phyloP scores from a whole-genome alignment of 129 eudicot species.

The Chrysanthemum lavandulifolium region DNA sequence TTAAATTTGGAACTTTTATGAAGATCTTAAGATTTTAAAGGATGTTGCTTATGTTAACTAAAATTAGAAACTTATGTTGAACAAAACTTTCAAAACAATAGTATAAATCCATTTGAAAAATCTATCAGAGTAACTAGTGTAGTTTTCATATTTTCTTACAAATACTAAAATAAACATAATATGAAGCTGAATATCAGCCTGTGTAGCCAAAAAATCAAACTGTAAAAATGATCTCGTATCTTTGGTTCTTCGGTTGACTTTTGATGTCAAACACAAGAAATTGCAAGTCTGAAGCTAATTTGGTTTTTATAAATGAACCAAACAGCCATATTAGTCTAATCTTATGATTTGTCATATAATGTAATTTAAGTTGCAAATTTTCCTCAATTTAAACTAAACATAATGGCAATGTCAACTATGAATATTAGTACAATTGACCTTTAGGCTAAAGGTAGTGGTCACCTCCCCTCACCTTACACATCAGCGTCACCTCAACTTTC shows the following conservation, averaged over 20 bases:
- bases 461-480: too few relatives aligned
- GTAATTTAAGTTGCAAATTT: neutral
- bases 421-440: constrained; percentile 16
- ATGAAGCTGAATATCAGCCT: neutral
- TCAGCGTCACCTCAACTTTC: too few relatives aligned
- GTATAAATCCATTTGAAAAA: too few relatives aligned
- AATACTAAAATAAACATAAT: too few relatives aligned
- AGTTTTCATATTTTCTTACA: neutral
- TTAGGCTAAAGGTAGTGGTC: too few relatives aligned
- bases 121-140: neutral
- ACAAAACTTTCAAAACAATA: too few relatives aligned
- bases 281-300: neutral
- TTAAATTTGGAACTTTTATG: neutral
- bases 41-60: neutral
- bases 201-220: neutral
- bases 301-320: neutral
- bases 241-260: neutral
- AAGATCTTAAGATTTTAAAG: neutral
- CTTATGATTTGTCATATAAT: neutral
- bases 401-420: neutral
- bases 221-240: neutral
- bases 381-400: neutral
- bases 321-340: neutral
- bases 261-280: neutral
- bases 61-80: too few relatives aligned